Conservation (phyloP, 768 basidiomycete genomes). For the Boletus pseudopeckii region DNA sequence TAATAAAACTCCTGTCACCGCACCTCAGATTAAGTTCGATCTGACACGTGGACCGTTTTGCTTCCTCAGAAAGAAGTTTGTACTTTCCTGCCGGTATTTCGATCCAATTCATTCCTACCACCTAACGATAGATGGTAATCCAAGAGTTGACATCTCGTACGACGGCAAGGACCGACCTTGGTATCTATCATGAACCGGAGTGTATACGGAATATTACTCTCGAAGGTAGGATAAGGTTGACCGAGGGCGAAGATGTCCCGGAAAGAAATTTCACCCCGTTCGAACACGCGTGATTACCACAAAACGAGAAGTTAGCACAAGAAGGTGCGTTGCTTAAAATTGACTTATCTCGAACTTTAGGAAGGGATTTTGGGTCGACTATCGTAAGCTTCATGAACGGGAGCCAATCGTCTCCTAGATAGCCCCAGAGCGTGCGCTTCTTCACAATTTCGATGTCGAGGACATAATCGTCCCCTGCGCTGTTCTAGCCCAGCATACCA, state of each 20-base stretch:
- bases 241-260: constrained; percentile 52
- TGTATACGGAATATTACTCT: constrained; percentile 90
- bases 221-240: constrained; percentile 65
- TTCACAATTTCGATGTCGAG: constrained; percentile 54
- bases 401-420: constrained; percentile 72
- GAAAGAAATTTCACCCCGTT: constrained; percentile 69
- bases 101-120: constrained; percentile 99
- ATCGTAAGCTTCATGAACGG: constrained; percentile 86
- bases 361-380: constrained; percentile 67
- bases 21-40: constrained; percentile 81
- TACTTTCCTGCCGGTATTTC: constrained; percentile 87
- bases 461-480: constrained; percentile 39
- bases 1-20: constrained; percentile 15
- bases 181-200: constrained; percentile 98
- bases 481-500: constrained; percentile 12
- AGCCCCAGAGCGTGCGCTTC: constrained; percentile 83
- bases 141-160: neutral
- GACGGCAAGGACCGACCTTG: constrained; percentile 48
- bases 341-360: constrained; percentile 89
- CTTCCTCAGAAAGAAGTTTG: constrained; percentile 48
- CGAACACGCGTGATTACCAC: constrained; percentile 55
- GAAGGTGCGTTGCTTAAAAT: neutral
- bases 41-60: constrained; percentile 80
- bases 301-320: constrained; percentile 12
- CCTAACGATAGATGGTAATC: constrained; percentile 39